Conservation (phyloP, 257 asterid species). For the Solanum tarapatanum region DNA sequence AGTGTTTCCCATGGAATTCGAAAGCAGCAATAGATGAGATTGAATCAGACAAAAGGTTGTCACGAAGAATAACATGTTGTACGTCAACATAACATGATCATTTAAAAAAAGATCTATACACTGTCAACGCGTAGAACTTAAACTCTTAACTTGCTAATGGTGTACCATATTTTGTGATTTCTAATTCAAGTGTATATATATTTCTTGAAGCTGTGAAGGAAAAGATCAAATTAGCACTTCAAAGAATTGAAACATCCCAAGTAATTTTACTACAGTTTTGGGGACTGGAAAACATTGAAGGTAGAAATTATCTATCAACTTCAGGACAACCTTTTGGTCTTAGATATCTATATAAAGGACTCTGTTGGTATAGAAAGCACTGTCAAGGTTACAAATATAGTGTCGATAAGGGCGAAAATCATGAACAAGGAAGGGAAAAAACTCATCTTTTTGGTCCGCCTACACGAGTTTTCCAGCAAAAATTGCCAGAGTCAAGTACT, state of each 20-base stretch:
- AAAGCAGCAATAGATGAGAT: no score
- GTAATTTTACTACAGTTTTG: constrained; percentile 4
- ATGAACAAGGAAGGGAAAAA: neutral
- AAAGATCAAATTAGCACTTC: neutral
- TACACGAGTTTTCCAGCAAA: constrained; percentile 2
- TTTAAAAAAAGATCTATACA: neutral
- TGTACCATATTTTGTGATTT: neutral
- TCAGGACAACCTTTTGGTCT: constrained; percentile 4
- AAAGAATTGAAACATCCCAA: neutral
- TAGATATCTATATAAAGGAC: neutral
- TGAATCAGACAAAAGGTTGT: neutral
- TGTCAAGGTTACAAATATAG: neutral
- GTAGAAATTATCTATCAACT: neutral
- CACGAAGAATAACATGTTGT: neutral
- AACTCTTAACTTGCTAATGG: neutral
- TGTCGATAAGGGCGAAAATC: neutral
- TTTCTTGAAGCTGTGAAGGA: constrained; percentile 1
- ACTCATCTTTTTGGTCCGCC: neutral
- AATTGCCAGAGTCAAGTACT: neutral
- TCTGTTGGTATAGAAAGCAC: constrained; percentile 2
- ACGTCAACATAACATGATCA: neutral
- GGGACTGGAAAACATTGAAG: constrained; percentile 1
- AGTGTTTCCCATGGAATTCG: neutral
- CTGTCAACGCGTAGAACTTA: neutral
- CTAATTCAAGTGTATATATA: neutral